Percentiles rank a stretch among this genome's conserved stretches.
phyloP scores from a whole-genome alignment of 148 eudicot species.

The Polygonum aviculare region DNA sequence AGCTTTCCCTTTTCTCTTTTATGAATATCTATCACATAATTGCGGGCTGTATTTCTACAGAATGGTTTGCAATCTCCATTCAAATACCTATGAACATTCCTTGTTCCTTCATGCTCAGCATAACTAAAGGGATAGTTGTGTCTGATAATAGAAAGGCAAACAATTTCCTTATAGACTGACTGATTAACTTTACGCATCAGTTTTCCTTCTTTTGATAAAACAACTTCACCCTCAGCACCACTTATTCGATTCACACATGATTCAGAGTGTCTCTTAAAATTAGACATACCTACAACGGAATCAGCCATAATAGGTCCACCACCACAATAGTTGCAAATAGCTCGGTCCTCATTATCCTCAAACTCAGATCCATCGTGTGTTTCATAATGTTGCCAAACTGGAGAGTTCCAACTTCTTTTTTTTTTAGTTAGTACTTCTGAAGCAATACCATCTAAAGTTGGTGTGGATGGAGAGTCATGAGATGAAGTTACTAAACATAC shows the following conservation, averaged over 20 bases:
- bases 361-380: neutral
- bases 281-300: slow-evolving; percentile 3
- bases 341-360: neutral
- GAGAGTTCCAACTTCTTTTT: slow-evolving; percentile 1
- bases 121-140: neutral
- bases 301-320: neutral
- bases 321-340: slow-evolving; percentile 8
- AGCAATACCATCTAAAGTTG: neutral
- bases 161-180: neutral
- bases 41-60: neutral
- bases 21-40: slow-evolving; percentile 1
- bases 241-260: neutral
- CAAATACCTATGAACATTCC: neutral
- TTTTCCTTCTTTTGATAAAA: neutral
- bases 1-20: neutral
- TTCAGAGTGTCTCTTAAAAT: slow-evolving; percentile 3
- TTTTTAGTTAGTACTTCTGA: neutral
- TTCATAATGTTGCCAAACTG: slow-evolving; percentile 7
- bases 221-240: neutral
- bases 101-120: neutral
- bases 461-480: neutral
- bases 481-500: neutral
- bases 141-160: neutral
- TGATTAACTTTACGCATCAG: neutral
- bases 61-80: neutral